phyloP scores from a whole-genome alignment of 2,329 filamentous ascomycete genomes.

The Aspergillus texensis region DNA sequence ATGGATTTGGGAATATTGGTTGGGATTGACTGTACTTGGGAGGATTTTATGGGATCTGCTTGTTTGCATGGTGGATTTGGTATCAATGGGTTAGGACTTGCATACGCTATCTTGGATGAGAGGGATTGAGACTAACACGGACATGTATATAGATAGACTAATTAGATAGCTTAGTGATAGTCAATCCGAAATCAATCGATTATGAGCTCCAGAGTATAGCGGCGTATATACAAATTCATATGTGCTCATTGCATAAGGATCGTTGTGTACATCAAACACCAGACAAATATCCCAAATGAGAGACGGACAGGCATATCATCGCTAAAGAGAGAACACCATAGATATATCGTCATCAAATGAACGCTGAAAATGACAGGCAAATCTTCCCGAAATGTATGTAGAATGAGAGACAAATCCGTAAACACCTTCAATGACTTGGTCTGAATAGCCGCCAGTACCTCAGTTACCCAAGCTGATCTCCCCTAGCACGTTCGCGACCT shows the following conservation, averaged over 20 bases:
- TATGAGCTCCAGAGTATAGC: neutral
- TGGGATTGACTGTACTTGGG: neutral
- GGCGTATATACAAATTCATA: neutral
- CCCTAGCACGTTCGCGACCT: conserved; percentile 13
- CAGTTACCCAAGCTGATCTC: neutral
- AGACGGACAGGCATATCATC: neutral
- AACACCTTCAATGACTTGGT: neutral
- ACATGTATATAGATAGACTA: neutral
- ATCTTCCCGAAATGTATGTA: conserved; percentile 1
- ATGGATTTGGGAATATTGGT: too few relatives aligned
- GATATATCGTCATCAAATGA: conserved; percentile 5
- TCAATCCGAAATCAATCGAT: neutral
- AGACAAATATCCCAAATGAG: neutral
- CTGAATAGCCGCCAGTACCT: neutral
- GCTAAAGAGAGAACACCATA: conserved; percentile 4
- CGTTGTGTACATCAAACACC: neutral
- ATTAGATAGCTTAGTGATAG: conserved; percentile 1
- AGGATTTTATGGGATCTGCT: neutral
- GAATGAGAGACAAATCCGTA: neutral
- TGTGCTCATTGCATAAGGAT: neutral
- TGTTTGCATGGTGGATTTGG: neutral
- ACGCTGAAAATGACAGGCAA: conserved; percentile 4
- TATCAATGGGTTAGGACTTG: neutral
- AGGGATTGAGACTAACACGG: neutral
- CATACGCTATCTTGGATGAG: neutral